A percentile compares a stretch with the other conserved stretches of the same genome.
Evolutionary conservation across 2,329 filamentous ascomycete species (phyloP).

Genomic region (Stemphylium vesicarium): DNA sequence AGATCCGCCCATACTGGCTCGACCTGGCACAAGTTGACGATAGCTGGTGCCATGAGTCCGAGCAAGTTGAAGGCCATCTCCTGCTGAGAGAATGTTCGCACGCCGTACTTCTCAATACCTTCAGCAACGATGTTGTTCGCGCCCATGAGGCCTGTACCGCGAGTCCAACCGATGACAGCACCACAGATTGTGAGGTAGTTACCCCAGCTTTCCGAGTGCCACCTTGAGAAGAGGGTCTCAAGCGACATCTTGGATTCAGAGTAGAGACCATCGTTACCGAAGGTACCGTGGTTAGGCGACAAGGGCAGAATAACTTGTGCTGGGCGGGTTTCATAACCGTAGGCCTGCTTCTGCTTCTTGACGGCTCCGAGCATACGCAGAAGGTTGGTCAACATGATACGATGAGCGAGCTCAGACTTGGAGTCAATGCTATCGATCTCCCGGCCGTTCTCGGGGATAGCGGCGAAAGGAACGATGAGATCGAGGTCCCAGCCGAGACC

Average conservation of each 20-base stretch:
- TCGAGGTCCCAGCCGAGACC: constrained; percentile 98
- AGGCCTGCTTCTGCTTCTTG: constrained; percentile 86
- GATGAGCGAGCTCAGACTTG: constrained; percentile 95
- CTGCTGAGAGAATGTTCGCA: constrained; percentile 97
- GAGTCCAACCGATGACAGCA: constrained; percentile 98
- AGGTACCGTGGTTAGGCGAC: constrained; percentile 97
- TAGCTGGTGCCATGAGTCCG: constrained; percentile 90
- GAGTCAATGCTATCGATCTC: constrained; percentile 97
- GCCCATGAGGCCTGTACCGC: constrained; percentile 96
- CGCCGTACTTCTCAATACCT: constrained; percentile 93
- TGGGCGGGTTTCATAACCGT: constrained; percentile 91
- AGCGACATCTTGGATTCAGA: constrained; percentile 97
- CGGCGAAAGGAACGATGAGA: constrained; percentile 93
- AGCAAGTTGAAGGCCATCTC: constrained; percentile 99
- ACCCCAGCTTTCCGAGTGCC: constrained; percentile 96
- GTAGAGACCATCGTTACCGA: constrained; percentile 96
- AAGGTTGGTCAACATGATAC: constrained; percentile 98
- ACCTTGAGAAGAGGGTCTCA: constrained; percentile 97
- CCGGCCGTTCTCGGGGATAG: constrained; percentile 95
- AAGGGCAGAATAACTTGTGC: constrained; percentile 95
- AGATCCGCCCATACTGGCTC: constrained; percentile 97
- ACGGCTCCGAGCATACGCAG: constrained; percentile 87
- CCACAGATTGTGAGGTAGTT: constrained; percentile 98
- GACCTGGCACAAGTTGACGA: constrained; percentile 93
- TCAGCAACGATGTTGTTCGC: constrained; percentile 98